These are phyloP conservation scores for Phalaenopsis equestris DNA, from an alignment of 106 monocot species.

Conservation along the genomic window DNA sequence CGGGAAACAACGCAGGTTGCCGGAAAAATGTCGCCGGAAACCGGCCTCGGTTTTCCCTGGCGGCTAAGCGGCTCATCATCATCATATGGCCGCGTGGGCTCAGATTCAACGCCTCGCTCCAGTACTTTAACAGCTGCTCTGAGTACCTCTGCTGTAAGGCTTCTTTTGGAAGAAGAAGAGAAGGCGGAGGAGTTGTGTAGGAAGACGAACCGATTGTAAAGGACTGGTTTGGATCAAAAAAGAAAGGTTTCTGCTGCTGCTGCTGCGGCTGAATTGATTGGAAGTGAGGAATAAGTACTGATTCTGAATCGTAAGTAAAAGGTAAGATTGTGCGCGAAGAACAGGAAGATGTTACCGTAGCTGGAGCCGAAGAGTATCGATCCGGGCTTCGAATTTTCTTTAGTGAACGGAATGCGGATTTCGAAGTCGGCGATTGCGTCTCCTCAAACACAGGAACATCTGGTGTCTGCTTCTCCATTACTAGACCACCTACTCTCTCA, in stretches of 20 bases:
- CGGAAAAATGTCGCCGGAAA: not conserved
- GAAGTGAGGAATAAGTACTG: not conserved
- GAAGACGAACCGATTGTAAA: not conserved
- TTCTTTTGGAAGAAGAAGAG: not conserved
- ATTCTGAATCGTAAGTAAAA: not conserved
- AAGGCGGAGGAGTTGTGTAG: not conserved
- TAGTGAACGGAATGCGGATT: not conserved
- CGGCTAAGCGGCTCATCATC: constrained; percentile 21
- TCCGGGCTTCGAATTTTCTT: constrained; percentile 5
- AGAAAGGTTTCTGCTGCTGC: constrained; percentile 1
- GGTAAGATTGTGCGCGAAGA: not conserved
- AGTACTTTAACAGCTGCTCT: constrained; percentile 22
- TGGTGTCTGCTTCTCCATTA: not conserved
- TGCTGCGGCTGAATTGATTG: not conserved
- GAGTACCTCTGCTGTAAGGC: constrained; percentile 8
- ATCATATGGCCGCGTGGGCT: constrained; percentile 38
- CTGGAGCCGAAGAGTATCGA: not conserved
- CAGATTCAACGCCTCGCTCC: constrained; percentile 38
- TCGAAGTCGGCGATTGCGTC: not conserved
- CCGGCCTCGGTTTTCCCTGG: not conserved
- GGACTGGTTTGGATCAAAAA: not conserved
- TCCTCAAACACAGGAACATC: not conserved
- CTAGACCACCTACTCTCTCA: not conserved
- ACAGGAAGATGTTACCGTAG: not conserved
- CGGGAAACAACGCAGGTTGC: constrained; percentile 4